Evolutionary conservation across 2,329 filamentous ascomycete genomes (phyloP), one percentile per base, ranked within the genome.

Genomic region (Claviceps humidiphila): DNA sequence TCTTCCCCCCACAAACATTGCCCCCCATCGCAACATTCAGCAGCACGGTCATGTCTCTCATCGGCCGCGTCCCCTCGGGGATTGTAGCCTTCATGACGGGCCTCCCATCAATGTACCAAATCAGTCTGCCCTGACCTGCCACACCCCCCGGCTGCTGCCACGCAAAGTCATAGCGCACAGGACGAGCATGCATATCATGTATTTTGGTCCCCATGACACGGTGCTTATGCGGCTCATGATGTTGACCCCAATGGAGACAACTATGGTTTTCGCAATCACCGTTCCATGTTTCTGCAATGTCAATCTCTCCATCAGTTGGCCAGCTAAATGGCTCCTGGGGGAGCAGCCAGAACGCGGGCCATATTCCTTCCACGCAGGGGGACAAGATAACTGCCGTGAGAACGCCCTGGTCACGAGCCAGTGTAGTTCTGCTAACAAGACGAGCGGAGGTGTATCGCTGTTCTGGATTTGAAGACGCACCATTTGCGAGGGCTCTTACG

Each of bases 21-120:
- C 78, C 78, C 0, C 78, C 78, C 74, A 82, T 80, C 1, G 78
- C 78, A n/a, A 82, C 69, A 53, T 82, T 82, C 17, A 82, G 69
- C 54, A 81, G 63, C 8, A 82, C 65, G 17, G 71, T 72, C 64
- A 73, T 81, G 26, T 81, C 78, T 52, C 74, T 71, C 64, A 82
- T 70, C 5, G 73, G 69, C 13, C 78, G 66, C 2, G 75, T 80
- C 0, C 77, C 76, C 1, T 60, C 57, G 0, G 78, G 78, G 24
- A 79, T 74, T 2, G 62, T 58, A 0, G 70, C 76, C 63, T 74
- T 80, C 78, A 82, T 81, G 1, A 81, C 74, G 0, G 76, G 68
- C 38, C 66, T 62, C 0, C 76, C 76, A 57, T 82, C 77, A 51
- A 82, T 74, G 58, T 78, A 81, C 78, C 78, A 82, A 1, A 81